Base-by-base conservation (phyloP, 225 moss, liverwort and hornwort species). In the Antitrichia curtipendula region DNA sequence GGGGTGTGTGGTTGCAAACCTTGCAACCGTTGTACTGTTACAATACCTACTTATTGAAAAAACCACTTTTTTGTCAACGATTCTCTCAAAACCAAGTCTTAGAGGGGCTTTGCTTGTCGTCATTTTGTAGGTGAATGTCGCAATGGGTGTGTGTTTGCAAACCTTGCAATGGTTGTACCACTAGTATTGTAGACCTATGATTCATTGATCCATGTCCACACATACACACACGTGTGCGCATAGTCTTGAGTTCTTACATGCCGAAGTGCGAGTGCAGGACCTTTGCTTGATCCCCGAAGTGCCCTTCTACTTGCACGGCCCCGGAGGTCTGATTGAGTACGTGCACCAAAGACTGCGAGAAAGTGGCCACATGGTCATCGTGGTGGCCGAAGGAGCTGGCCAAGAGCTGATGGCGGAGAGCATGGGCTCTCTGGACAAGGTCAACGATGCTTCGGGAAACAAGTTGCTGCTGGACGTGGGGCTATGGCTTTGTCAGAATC, bases 231-330 rank as follows among this genome's bases (percentile, higher is more conserved):
- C n/a, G n/a, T n/a, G 4, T 5, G 12, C 1, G 21, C 1, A 47
- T 11, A 7, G 47, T 49, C 8, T 2, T 3, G 32, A 81, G 81
- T 16, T 36, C 4, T 66, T n/a, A 19, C 6, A 49, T 50, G 53
- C 16, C 31, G 27, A 54, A 53, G 77, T 87, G 74, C 83, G 69
- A 63, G 16, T 90, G 89, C 90, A 94, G 94, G 96, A 96, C 70
- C 88, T 95, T 38, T 95, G 95, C 91, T 90, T 96, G 90, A 93
- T 96, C 40, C 96, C 96, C 11, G 96, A 96, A 88, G 95, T 96
- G 84, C 95, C 95, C 0, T 96, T 96, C 89, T 96, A 86, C 81
- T 80, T 94, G 85, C 90, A 95, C 15, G 96, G 96, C 53, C 88
- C 89, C 57, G 96, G 96, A 29, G 96, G 96, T 6, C 49, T 96